These are phyloP conservation scores for Immersiporthe knoxdaviesiana DNA, from an alignment of 2,329 filamentous ascomycete genomes.

Conservation along the genomic window DNA sequence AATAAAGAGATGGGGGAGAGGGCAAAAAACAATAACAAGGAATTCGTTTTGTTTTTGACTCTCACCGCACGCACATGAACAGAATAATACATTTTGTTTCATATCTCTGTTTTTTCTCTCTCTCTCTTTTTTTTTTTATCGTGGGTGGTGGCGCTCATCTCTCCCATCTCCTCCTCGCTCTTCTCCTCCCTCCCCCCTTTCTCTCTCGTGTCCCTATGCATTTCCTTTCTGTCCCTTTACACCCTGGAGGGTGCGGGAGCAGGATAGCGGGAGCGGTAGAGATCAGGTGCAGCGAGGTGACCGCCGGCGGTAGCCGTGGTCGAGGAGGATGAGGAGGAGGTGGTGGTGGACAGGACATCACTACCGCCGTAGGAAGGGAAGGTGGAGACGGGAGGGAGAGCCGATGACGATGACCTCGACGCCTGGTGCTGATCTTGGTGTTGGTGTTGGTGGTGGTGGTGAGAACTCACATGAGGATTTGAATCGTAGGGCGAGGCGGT, in stretches of 20 bases:
- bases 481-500: slow-evolving; percentile 67
- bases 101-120: neutral
- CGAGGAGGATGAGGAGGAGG: slow-evolving; percentile 28
- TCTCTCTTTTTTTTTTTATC: neutral
- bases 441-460: slow-evolving; percentile 44
- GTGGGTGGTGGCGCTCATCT: neutral
- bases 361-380: slow-evolving; percentile 30
- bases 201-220: neutral
- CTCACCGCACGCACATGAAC: slow-evolving; percentile 23
- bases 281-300: slow-evolving; percentile 30
- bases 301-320: slow-evolving; percentile 24
- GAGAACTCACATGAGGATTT: slow-evolving; percentile 74
- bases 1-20: neutral
- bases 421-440: slow-evolving; percentile 20
- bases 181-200: neutral
- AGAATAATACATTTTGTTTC: slow-evolving; percentile 9
- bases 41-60: slow-evolving; percentile 14
- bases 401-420: slow-evolving; percentile 17
- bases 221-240: neutral
- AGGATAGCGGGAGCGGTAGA: slow-evolving; percentile 30
- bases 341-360: slow-evolving; percentile 20
- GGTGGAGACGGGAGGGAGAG: slow-evolving; percentile 34
- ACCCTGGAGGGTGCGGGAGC: slow-evolving; percentile 23
- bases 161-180: neutral
- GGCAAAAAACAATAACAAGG: neutral